A percentile compares a stretch with the other conserved stretches of the same genome.
Evolutionary conservation across 345 rosid genomes (phyloP).

Genomic region (Camelina sativa): DNA sequence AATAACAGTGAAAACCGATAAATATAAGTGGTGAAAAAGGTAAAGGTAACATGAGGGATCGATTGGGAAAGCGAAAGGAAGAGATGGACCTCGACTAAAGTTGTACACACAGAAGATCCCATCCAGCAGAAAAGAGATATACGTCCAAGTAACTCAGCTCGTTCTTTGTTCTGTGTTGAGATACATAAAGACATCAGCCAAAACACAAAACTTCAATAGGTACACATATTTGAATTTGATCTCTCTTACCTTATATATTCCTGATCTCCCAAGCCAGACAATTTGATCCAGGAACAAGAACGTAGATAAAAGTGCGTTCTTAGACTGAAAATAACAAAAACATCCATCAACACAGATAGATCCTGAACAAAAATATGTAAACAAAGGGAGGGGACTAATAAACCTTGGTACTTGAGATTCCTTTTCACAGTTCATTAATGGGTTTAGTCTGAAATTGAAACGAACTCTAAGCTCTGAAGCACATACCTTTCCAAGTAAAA

Average conservation of each 20-base stretch:
- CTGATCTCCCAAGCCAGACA: constrained; percentile 94
- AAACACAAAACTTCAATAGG: neutral
- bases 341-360: constrained; percentile 8
- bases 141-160: constrained; percentile 79
- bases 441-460: neutral
- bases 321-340: constrained; percentile 62
- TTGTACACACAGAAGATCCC: constrained; percentile 86
- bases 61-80: constrained; percentile 15
- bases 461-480: constrained; percentile 1
- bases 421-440: neutral
- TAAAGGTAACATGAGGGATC: neutral
- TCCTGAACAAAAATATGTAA: neutral
- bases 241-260: constrained; percentile 81
- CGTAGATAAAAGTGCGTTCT: constrained; percentile 87
- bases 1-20: constrained; percentile 24
- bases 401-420: neutral
- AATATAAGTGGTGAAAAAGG: neutral
- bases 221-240: neutral
- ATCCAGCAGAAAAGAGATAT: constrained; percentile 97
- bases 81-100: constrained; percentile 86
- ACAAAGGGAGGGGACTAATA: neutral
- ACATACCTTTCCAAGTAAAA: constrained; percentile 97
- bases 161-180: constrained; percentile 77
- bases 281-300: constrained; percentile 98
- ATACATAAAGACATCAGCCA: constrained; percentile 12